Conservation (phyloP, 768 basidiomycete species). For the Austroboletus festivus region DNA sequence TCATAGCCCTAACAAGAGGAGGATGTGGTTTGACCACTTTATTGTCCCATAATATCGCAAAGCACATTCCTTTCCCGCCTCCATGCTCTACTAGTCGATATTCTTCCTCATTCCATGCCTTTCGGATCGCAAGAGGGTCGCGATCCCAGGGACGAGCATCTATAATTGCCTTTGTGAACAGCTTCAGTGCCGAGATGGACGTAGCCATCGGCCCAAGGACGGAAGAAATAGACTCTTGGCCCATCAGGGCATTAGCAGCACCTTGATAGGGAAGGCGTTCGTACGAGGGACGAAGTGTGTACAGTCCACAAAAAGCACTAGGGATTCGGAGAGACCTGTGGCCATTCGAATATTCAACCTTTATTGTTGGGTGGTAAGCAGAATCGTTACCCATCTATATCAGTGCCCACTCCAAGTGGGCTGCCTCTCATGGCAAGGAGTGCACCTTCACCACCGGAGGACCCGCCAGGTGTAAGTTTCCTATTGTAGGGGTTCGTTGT, state of each 20-base stretch:
- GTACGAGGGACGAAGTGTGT: slow-evolving; percentile 68
- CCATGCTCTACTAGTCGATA: slow-evolving; percentile 62
- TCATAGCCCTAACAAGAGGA: slow-evolving; percentile 59
- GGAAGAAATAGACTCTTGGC: slow-evolving; percentile 67
- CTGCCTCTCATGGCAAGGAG: slow-evolving; percentile 51
- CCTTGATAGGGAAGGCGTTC: slow-evolving; percentile 70
- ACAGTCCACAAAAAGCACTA: slow-evolving; percentile 62
- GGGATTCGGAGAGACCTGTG: slow-evolving; percentile 71
- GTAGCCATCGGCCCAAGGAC: slow-evolving; percentile 72
- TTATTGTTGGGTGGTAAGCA: slow-evolving; percentile 8
- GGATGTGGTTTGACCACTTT: slow-evolving; percentile 59
- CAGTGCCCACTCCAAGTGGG: slow-evolving; percentile 68
- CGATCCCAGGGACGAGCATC: slow-evolving; percentile 59
- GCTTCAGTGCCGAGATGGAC: slow-evolving; percentile 57
- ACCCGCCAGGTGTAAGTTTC: slow-evolving; percentile 70
- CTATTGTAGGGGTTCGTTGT: slow-evolving; percentile 77
- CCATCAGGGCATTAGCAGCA: slow-evolving; percentile 60
- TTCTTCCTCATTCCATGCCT: slow-evolving; percentile 58
- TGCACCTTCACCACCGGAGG: slow-evolving; percentile 84
- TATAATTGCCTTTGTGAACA: slow-evolving; percentile 63
- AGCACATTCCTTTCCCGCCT: slow-evolving; percentile 48
- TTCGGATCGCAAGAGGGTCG: slow-evolving; percentile 58
- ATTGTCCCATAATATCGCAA: slow-evolving; percentile 67
- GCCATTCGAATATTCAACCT: not conserved
- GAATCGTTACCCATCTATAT: slow-evolving; percentile 85